These are phyloP conservation scores for Xylariaceae sp. DNA, from an alignment of 2,329 filamentous ascomycete genomes.

Conservation along the genomic window DNA sequence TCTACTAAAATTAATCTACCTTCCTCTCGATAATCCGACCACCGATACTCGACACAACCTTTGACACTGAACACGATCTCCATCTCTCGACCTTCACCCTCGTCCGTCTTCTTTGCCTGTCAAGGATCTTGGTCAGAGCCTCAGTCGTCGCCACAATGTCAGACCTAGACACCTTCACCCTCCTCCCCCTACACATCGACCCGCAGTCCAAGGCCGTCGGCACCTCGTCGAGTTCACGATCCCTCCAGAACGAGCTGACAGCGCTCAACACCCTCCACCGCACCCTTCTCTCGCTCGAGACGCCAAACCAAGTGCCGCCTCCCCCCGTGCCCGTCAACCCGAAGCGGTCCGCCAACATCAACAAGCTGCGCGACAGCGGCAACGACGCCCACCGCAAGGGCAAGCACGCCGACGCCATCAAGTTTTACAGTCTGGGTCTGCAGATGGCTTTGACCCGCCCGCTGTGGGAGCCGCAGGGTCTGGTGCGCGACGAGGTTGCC, in stretches of 20 bases:
- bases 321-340: conserved; percentile 91
- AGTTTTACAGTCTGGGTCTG: conserved; percentile 83
- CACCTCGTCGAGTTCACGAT: conserved; percentile 49
- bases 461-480: conserved; percentile 82
- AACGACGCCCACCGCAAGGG: conserved; percentile 84
- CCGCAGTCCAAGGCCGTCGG: conserved; percentile 79
- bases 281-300: conserved; percentile 69
- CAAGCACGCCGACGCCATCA: conserved; percentile 75
- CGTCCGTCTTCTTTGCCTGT: too few relatives aligned
- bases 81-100: conserved; percentile 1
- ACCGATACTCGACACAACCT: too few relatives aligned
- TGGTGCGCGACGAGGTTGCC: conserved; percentile 85
- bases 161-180: conserved; percentile 65
- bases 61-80: not conserved
- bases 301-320: conserved; percentile 73
- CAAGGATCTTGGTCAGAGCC: too few relatives aligned
- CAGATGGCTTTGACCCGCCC: conserved; percentile 87
- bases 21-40: too few relatives aligned
- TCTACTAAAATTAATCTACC: too few relatives aligned
- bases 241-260: conserved; percentile 69
- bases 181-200: conserved; percentile 83
- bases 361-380: conserved; percentile 88
- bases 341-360: conserved; percentile 86
- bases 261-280: conserved; percentile 82
- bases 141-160: too few relatives aligned